phyloP scores from a whole-genome alignment of 2,329 filamentous ascomycete genomes.

The Nannizziopsis arthrosporioides region DNA sequence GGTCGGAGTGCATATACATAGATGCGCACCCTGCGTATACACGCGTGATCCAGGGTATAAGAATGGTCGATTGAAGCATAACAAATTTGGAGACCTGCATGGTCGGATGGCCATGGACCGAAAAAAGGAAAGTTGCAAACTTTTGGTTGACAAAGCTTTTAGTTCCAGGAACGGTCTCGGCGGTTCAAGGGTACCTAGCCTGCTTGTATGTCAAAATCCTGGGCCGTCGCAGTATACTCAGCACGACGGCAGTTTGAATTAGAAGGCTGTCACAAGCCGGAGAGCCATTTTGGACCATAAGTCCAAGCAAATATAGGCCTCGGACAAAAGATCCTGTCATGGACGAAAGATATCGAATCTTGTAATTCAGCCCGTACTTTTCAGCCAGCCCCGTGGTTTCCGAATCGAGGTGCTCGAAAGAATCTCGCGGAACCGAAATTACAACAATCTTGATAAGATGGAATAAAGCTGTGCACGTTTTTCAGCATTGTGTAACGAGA shows the following conservation, averaged over 20 bases:
- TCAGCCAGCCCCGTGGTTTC: too few relatives aligned
- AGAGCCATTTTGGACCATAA: neutral
- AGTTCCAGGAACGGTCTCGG: neutral
- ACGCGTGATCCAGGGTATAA: neutral
- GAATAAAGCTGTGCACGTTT: constrained; percentile 5
- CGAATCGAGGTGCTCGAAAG: neutral
- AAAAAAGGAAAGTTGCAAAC: neutral
- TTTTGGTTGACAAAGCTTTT: neutral
- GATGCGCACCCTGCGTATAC: neutral
- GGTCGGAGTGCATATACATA: too few relatives aligned
- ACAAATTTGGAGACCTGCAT: constrained; percentile 1
- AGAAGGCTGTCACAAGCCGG: neutral
- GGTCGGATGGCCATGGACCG: neutral
- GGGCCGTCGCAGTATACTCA: constrained; percentile 1
- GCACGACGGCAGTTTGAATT: constrained; percentile 1
- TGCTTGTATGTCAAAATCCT: neutral
- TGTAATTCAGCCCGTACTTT: too few relatives aligned
- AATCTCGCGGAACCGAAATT: neutral
- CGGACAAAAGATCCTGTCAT: neutral
- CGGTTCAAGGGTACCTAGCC: too few relatives aligned
- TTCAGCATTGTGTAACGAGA: neutral
- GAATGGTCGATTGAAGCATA: neutral
- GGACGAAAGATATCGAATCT: too few relatives aligned
- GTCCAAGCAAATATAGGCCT: neutral
- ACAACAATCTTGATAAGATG: neutral